Percentiles rank a stretch among this genome's conserved stretches.
Evolutionary conservation across 148 eudicot species (phyloP).

Genomic region (Euryodendron excelsum): DNA sequence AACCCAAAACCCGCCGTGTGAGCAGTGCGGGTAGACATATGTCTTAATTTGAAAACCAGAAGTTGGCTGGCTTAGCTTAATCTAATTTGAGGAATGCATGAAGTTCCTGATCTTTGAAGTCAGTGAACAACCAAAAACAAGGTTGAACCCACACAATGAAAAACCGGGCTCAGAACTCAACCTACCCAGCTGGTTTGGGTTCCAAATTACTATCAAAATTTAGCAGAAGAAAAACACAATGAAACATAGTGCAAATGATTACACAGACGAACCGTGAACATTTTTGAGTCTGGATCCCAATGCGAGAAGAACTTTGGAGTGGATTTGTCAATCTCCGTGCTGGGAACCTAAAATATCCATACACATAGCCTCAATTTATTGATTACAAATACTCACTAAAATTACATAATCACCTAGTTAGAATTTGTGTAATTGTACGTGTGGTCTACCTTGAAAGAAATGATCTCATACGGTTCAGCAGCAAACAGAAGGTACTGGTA

Average conservation of each 20-base stretch:
- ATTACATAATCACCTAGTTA: background rate
- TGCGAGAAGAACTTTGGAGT: conserved; percentile 96
- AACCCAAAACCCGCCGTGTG: background rate
- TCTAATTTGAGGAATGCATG: background rate
- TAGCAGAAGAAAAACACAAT: background rate
- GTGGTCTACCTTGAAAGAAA: conserved; percentile 73
- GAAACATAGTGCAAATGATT: background rate
- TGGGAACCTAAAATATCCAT: conserved; percentile 66
- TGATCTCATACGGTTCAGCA: conserved; percentile 91
- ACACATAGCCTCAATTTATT: conserved; percentile 6
- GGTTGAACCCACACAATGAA: background rate
- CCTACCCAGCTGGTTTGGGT: background rate
- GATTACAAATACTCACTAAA: background rate
- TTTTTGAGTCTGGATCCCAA: conserved; percentile 98
- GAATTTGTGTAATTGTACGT: background rate
- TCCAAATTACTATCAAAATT: background rate
- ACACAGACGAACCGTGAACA: conserved; percentile 66
- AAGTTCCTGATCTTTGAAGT: background rate
- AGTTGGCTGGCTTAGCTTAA: background rate
- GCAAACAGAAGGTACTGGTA: conserved; percentile 92
- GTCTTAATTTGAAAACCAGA: background rate
- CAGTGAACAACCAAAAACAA: background rate
- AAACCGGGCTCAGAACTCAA: background rate
- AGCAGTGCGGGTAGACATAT: background rate
- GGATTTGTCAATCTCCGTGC: conserved; percentile 95